Evolutionary conservation across 2,329 filamentous ascomycete genomes (phyloP), one percentile per base, ranked within the genome.

Genomic region (Beauveria medogensis): DNA sequence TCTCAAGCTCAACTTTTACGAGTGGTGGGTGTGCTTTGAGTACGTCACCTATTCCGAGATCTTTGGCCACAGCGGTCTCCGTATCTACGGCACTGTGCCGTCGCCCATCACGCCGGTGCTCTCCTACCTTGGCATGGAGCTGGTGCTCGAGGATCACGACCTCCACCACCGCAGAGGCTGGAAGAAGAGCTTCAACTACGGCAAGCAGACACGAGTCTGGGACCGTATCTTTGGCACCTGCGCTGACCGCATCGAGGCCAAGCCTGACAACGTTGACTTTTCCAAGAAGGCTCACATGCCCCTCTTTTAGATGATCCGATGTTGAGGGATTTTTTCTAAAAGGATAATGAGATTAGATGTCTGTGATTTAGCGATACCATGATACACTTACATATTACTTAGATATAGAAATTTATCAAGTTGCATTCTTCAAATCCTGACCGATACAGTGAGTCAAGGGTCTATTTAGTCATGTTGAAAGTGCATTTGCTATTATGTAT

Each of bases 11-110:
- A 74, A 74, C 6, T 79, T 79, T 64, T 78, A 78, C 55, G 75
- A 78, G 50, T 77, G 74, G 75, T 79, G 76, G 76, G 63, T 79
- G 18, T 78, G 76, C 65, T 73, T 77, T 59, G 69, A 75, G 61
- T 79, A 77, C 57, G 69, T 79, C 37, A 69, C 75, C 7, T 78
- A 72, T 64, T 66, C 73, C 18, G 75, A 77, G 60, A 59, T 76
- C 8, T 66, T 69, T 30, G 75, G 75, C 12, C 75, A 77, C 61
- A 74, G 70, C 28, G 74, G 75, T 0, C 61, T 78, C n/a, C 72
- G 76, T 3, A 55, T 78, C 12, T 71, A 71, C 52, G 66, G 70
- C 1, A 69, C 67, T 1, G 69, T 73, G 0, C 73, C 76, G 0
- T 70, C 69, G 1, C 70, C 74, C 0, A 61, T 75, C 26, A 70